Conservation (phyloP, 225 moss, liverwort and hornwort genomes). For the Neckera pumila region DNA sequence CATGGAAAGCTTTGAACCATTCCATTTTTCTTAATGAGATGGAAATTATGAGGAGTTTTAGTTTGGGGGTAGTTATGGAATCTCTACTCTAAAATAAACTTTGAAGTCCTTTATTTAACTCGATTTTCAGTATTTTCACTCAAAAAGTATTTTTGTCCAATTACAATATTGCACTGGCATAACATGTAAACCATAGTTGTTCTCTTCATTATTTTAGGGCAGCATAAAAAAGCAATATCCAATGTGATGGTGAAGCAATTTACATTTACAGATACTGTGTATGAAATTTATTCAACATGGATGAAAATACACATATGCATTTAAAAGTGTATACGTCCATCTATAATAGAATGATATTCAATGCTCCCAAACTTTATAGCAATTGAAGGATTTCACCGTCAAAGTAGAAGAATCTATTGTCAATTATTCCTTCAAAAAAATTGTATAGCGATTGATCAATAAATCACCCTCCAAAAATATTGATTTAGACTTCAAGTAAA, state of each 20-base stretch:
- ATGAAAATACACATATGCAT: neutral
- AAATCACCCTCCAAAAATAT: accelerated
- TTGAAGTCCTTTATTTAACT: too few species aligned
- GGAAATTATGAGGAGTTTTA: too few species aligned
- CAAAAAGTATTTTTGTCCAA: accelerated
- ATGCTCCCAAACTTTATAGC: neutral
- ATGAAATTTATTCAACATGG: neutral
- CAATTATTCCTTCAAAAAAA: neutral
- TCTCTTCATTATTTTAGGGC: neutral
- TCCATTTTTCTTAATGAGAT: too few species aligned
- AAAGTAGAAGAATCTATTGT: neutral
- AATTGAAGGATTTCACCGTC: neutral
- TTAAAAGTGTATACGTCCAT: neutral
- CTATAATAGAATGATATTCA: neutral
- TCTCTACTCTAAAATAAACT: too few species aligned
- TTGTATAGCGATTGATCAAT: neutral
- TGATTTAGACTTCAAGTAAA: neutral
- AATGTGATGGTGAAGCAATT: neutral
- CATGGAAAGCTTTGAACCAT: too few species aligned
- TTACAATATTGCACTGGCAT: neutral
- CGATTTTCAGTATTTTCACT: too few species aligned
- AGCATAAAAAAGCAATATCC: accelerated
- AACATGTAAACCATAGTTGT: neutral
- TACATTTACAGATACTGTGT: neutral
- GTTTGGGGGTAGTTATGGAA: too few species aligned